Evolutionary conservation across 441 rosid species (phyloP), one percentile per base, ranked within the genome.

Genomic region (Gossypium schwendimanii): DNA sequence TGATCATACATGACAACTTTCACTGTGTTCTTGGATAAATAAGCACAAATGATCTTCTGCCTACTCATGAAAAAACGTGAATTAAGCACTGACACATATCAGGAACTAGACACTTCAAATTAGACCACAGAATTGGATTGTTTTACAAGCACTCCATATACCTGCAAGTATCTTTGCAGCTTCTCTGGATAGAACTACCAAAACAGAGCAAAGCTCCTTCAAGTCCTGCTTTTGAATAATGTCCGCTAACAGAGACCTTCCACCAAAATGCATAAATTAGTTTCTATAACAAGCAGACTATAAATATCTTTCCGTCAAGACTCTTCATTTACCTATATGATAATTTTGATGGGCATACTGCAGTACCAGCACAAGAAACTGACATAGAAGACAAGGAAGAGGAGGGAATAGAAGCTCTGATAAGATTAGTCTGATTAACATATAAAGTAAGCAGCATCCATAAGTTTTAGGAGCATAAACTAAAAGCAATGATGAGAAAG

Each of bases 241-340:
- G 79, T 91, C 99, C 54, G 98, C 98, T 76, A 96, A 82, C 75
- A 93, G 93, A 53, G 98, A 93, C 89, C 99, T 96, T 81, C 76
- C 80, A 79, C 63, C 67, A 83, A 70, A 71, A 75, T 71, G 63
- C 21, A 71, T 60, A 82, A 14, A 66, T 85, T 67, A 89, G 91
- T 69, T 78, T 49, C 26, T 14, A 10, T 26, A 83, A 72, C 64
- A 79, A 66, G 73, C 67, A 82, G 10, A 70, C 55, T 61, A 73
- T 39, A 52, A 39, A 50, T 21, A 70, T 54, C 59, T 50, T 70
- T 31, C 52, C 31, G 55, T 66, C 9, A 81, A 74, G 36, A 73
- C 47, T 61, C 72, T 31, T 55, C 49, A 39, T 63, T 26, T 84
- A 96, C 99, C 96, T 93, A 80, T 96, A 96, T 74, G 91, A 81